A percentile compares a stretch with the other conserved stretches of the same genome.
Conservation (phyloP, 371 early-diverging fungal genomes). For the Entomophthora muscae region DNA sequence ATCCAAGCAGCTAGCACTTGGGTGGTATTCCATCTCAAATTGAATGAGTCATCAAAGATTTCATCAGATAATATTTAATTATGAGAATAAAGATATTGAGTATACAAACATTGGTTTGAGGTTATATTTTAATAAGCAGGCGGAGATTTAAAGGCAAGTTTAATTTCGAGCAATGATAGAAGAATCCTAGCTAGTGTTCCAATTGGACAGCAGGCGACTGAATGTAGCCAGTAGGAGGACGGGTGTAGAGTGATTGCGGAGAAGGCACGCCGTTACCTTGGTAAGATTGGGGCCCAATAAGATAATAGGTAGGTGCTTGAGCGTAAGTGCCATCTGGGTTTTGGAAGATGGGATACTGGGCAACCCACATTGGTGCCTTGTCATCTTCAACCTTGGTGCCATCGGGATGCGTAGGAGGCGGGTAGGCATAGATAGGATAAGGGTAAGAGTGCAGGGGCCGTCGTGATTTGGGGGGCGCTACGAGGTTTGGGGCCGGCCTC, state of each 20-base stretch:
- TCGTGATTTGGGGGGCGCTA: background rate
- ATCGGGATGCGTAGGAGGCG: background rate
- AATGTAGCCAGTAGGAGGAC: background rate
- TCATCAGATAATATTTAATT: too few relatives aligned
- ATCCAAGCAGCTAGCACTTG: too few relatives aligned
- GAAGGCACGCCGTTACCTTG: background rate
- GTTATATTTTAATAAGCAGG: too few relatives aligned
- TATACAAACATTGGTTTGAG: too few relatives aligned
- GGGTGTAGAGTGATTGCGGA: background rate
- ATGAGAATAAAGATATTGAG: too few relatives aligned
- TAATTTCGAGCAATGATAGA: background rate
- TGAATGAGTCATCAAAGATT: too few relatives aligned
- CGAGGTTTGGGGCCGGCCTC: background rate
- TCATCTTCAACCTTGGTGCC: background rate
- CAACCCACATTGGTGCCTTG: background rate
- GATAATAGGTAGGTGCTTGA: background rate
- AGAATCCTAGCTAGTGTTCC: background rate
- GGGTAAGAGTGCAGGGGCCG: background rate
- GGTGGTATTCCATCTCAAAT: too few relatives aligned
- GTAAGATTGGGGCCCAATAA: background rate
- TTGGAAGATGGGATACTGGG: background rate
- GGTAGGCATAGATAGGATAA: background rate
- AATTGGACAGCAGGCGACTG: background rate
- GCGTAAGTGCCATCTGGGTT: background rate
- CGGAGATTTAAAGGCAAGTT: background rate